Evolutionary conservation across 495 filamentous ascomycete species (phyloP).

Genomic region (Penicillium verhagenii): DNA sequence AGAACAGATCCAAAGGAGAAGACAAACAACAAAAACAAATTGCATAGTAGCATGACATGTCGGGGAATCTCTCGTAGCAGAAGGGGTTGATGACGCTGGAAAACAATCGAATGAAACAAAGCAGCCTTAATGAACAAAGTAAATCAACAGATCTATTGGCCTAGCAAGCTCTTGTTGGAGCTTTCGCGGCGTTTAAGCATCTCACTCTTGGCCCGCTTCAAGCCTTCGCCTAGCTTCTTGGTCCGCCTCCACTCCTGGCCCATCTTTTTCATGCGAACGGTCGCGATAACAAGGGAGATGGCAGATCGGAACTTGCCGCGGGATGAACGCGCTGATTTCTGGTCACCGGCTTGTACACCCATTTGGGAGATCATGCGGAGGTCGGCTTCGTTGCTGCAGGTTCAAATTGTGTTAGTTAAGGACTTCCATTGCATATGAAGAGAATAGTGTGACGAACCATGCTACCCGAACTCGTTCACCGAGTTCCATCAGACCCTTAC

Average conservation of each 20-base stretch:
- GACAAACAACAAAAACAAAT: constrained; percentile 9
- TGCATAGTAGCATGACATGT: constrained; percentile 25
- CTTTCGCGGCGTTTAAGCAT: constrained; percentile 42
- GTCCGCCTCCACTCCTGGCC: constrained; percentile 49
- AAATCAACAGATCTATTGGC: constrained; percentile 11
- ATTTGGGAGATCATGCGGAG: constrained; percentile 79
- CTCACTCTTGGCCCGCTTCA: constrained; percentile 46
- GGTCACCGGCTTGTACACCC: constrained; percentile 55
- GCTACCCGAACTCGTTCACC: constrained; percentile 66
- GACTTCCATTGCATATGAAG: constrained; percentile 3
- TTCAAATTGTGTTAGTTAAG: constrained; percentile 19
- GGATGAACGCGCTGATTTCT: constrained; percentile 29
- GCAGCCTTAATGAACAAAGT: constrained; percentile 14
- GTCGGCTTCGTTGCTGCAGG: constrained; percentile 84
- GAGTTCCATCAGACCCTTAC: constrained; percentile 79
- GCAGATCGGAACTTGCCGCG: constrained; percentile 49
- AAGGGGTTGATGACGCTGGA: constrained; percentile 24
- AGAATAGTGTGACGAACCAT: constrained; percentile 65
- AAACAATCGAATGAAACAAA: constrained; percentile 9
- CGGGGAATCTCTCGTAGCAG: constrained; percentile 33
- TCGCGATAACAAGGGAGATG: constrained; percentile 52
- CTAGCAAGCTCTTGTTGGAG: constrained; percentile 24
- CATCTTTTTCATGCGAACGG: constrained; percentile 54
- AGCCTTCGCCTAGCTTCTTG: constrained; percentile 45
- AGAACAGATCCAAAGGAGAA: constrained; percentile 1